phyloP scores from a whole-genome alignment of 2,329 filamentous ascomycete genomes.

The Colletotrichum siamense region DNA sequence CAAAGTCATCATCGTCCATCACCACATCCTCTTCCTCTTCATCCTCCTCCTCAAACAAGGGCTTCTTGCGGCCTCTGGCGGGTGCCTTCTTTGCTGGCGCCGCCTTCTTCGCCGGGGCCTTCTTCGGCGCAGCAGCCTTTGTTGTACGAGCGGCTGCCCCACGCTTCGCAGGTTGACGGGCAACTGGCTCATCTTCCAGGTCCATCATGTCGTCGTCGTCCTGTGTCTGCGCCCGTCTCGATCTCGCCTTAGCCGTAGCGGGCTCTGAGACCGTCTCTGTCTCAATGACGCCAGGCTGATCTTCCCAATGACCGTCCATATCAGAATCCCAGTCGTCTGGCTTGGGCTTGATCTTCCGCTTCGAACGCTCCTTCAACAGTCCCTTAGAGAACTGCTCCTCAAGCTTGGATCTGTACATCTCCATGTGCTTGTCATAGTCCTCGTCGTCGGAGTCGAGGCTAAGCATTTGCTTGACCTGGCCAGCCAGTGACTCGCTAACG shows the following conservation, averaged over 20 bases:
- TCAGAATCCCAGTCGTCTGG: conserved; percentile 90
- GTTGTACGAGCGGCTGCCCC: conserved; percentile 28
- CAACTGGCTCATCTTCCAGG: conserved; percentile 32
- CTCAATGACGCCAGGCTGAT: conserved; percentile 72
- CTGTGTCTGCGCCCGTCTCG: conserved; percentile 24
- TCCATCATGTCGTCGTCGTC: conserved; percentile 58
- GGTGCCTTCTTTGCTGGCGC: conserved; percentile 39
- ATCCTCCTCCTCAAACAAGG: conserved; percentile 35
- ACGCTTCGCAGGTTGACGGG: conserved; percentile 37
- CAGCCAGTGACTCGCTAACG: conserved; percentile 72
- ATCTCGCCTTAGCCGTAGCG: conserved; percentile 26
- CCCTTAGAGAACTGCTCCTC: conserved; percentile 76
- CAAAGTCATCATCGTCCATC: conserved; percentile 60
- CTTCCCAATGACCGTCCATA: conserved; percentile 83
- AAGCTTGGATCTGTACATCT: conserved; percentile 70
- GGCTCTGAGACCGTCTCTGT: conserved; percentile 41
- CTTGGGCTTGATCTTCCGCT: conserved; percentile 71
- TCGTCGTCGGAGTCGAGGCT: conserved; percentile 70
- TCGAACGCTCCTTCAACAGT: conserved; percentile 53
- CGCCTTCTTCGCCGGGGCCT: conserved; percentile 47
- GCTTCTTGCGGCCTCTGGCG: conserved; percentile 44
- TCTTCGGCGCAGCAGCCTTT: conserved; percentile 39
- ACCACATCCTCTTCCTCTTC: conserved; percentile 56
- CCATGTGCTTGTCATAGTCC: conserved; percentile 76
- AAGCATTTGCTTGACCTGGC: conserved; percentile 74